Evolutionary conservation across 345 rosid genomes (phyloP), one percentile per base, ranked within the genome.

Genomic region (Dipteronia sinensis): DNA sequence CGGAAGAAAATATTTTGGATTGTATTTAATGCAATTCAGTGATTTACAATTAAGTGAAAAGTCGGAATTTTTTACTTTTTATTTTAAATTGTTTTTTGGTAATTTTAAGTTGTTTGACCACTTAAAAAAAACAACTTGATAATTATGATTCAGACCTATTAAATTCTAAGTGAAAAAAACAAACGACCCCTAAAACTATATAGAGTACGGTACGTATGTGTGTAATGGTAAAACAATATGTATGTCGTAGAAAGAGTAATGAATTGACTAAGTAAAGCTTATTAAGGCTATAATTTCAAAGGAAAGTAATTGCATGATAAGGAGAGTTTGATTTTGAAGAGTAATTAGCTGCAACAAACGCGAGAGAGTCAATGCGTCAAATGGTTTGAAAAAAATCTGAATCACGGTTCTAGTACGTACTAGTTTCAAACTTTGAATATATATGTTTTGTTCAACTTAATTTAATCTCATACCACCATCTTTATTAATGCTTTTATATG

Each of bases 331-430:
- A 72, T 13, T 71, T 27, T 19, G 5, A 25, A n/a, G 53, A 65
- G 27, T 29, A 53, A 47, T 75, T 38, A 53, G 71, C 65, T 53
- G 78, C 78, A 58, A 59, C 78, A 12, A 69, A 66, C 62, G 40
- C 7, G 7, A 13, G 83, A 73, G 83, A 61, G 83, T 76, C 84
- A 61, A 23, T 34, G 1, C 4, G 61, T 74, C 72, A 6, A 59
- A 4, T 46, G 65, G 46, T 66, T 71, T 67, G 71, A 75, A 73
- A 59, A 9, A 75, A 44, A 47, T 3, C 15, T 1, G 7, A 19
- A 72, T 8, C 83, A 71, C 77, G 70, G 6, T 34, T 34, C 38
- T 34, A 34, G 6, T 34, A 34, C 38, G 38, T 34, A 34, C 38
- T 0, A 0, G 65, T 66, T 75, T 74, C 78, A 76, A 82, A 56